phyloP scores from a whole-genome alignment of 768 basidiomycete genomes.

The Nidula microcarpa region DNA sequence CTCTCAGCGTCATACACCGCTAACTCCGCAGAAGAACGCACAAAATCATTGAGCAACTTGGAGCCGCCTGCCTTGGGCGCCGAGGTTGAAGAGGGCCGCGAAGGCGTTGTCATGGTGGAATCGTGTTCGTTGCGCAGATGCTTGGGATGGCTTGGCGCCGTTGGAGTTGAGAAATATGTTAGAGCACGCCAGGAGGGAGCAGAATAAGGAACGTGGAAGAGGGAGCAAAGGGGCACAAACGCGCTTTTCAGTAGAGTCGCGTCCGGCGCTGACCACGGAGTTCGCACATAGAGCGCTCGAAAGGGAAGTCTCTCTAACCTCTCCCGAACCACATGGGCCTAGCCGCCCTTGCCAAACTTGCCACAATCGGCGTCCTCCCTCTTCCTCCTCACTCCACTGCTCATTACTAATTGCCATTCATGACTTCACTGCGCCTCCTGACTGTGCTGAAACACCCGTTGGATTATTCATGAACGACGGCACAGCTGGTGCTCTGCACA shows the following conservation, averaged over 20 bases:
- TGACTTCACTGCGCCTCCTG: too few species aligned
- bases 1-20: constrained; percentile 1
- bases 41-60: constrained; percentile 66
- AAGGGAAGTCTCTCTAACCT: too few species aligned
- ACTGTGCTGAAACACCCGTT: too few species aligned
- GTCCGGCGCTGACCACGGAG: constrained; percentile 38
- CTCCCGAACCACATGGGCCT: constrained; percentile 8
- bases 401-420: too few species aligned
- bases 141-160: not conserved
- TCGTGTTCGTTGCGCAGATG: not conserved
- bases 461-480: too few species aligned
- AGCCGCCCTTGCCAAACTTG: constrained; percentile 10
- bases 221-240: constrained; percentile 9
- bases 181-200: not conserved
- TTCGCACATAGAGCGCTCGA: too few species aligned
- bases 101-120: constrained; percentile 32
- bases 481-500: too few species aligned
- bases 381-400: not conserved
- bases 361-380: constrained; percentile 7
- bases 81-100: constrained; percentile 33
- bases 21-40: constrained; percentile 23
- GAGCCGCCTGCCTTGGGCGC: constrained; percentile 34
- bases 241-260: constrained; percentile 30
- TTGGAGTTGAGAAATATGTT: constrained; percentile 1
- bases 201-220: constrained; percentile 4